These are phyloP conservation scores for Trametes cinnabarina DNA, from an alignment of 768 basidiomycete genomes.

Conservation along the genomic window DNA sequence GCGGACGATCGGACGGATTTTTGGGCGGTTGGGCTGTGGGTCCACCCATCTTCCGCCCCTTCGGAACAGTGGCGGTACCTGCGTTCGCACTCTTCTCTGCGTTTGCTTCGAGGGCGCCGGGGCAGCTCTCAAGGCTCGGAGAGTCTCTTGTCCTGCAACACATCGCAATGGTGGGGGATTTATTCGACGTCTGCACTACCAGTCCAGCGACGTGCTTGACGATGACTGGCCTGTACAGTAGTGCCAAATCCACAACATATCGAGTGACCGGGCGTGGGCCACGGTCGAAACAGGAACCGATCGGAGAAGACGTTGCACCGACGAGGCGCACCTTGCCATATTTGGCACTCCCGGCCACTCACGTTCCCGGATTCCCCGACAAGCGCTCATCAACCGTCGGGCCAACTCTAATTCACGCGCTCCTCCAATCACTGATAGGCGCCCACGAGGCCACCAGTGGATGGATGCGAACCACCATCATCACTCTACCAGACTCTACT, in stretches of 20 bases:
- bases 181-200: no score
- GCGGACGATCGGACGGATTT: background rate
- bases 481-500: no score
- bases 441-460: background rate
- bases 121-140: no score
- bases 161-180: no score
- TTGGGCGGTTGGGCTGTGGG: background rate
- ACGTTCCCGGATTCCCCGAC: background rate
- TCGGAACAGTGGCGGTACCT: slow-evolving; percentile 4
- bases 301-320: background rate
- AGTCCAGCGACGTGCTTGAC: no score
- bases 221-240: no score
- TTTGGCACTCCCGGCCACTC: background rate
- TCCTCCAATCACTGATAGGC: background rate
- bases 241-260: no score
- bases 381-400: no score
- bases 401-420: background rate
- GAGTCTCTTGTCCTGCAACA: no score
- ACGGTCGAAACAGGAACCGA: background rate
- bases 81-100: background rate
- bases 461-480: background rate
- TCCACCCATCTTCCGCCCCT: background rate
- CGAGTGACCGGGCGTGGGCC: no score
- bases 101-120: no score
- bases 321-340: background rate